Percentiles rank a stretch among this genome's conserved stretches.
These are phyloP conservation scores for Claviceps sp. DNA, from an alignment of 2,329 filamentous ascomycete genomes.

Conservation along the genomic window DNA sequence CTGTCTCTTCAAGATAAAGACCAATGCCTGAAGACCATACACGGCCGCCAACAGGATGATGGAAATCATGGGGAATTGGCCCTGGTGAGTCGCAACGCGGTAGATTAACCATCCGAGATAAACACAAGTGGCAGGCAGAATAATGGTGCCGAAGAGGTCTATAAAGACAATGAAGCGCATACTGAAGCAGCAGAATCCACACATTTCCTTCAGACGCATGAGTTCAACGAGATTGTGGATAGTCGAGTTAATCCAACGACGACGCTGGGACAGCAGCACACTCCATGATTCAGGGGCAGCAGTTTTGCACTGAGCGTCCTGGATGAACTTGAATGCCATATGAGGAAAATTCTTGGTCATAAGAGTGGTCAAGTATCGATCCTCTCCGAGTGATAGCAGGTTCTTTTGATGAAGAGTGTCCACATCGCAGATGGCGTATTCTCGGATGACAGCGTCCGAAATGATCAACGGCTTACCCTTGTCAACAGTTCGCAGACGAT, in stretches of 20 bases:
- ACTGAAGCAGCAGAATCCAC: slow-evolving; percentile 96
- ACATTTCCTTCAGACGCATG: slow-evolving; percentile 82
- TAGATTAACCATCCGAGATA: slow-evolving; percentile 88
- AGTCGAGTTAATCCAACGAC: slow-evolving; percentile 98
- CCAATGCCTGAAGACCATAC: slow-evolving; percentile 89
- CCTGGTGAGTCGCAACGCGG: slow-evolving; percentile 50
- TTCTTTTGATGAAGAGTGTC: slow-evolving; percentile 98
- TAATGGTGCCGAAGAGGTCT: slow-evolving; percentile 83
- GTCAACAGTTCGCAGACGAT: slow-evolving; percentile 84
- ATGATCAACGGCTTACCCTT: slow-evolving; percentile 92
- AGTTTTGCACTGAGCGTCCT: slow-evolving; percentile 85
- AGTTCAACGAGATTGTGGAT: slow-evolving; percentile 92
- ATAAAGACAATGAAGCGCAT: slow-evolving; percentile 96
- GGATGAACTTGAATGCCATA: slow-evolving; percentile 94
- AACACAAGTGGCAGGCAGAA: slow-evolving; percentile 75
- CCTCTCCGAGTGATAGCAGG: slow-evolving; percentile 80
- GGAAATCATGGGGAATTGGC: slow-evolving; percentile 74
- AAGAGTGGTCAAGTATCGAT: slow-evolving; percentile 90
- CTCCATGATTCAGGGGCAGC: slow-evolving; percentile 90
- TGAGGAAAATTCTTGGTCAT: slow-evolving; percentile 96
- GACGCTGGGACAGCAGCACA: slow-evolving; percentile 90
- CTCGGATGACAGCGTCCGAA: slow-evolving; percentile 70
- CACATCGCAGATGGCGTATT: slow-evolving; percentile 79
- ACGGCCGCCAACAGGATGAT: slow-evolving; percentile 81
- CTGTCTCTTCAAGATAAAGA: slow-evolving; percentile 92